Evolutionary conservation across 352 stramenopile species (phyloP).

Genomic region (Globisporangium iwayamae): DNA sequence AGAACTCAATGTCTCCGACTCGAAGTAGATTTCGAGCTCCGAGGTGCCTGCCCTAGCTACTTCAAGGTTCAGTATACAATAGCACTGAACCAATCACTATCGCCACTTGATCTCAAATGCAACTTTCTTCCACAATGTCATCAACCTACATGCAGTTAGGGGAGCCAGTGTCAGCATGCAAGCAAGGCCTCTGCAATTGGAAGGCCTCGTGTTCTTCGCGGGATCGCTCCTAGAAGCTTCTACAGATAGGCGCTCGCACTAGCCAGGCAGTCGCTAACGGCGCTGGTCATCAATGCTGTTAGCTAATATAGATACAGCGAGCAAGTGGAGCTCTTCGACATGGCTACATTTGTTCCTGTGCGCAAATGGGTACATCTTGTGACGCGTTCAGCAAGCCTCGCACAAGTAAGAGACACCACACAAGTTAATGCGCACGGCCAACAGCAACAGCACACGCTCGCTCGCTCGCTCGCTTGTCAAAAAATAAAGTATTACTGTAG

Average conservation of each 20-base stretch:
- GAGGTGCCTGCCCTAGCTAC: not conserved
- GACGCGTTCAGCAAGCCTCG: not conserved
- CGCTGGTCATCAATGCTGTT: no score
- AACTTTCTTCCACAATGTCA: no score
- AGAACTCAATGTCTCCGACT: no score
- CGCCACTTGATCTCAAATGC: not conserved
- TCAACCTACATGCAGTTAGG: no score
- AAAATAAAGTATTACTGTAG: slow-evolving; percentile 11
- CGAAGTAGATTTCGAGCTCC: not conserved
- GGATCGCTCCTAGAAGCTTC: not conserved
- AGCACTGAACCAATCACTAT: not conserved
- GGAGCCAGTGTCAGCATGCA: not conserved
- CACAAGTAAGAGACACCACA: not conserved
- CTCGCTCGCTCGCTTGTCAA: no score
- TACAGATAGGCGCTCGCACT: not conserved
- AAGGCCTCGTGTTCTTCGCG: no score
- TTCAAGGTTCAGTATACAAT: not conserved
- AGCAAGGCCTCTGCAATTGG: not conserved
- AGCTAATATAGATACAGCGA: no score
- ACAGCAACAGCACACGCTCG: no score
- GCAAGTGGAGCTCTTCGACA: not conserved
- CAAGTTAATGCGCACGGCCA: not conserved
- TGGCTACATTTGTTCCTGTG: not conserved
- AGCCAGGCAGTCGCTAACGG: no score
- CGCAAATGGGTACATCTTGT: not conserved